Base-by-base conservation (phyloP, 192 early-diverging fungal species). In the Coemansia sp. region DNA sequence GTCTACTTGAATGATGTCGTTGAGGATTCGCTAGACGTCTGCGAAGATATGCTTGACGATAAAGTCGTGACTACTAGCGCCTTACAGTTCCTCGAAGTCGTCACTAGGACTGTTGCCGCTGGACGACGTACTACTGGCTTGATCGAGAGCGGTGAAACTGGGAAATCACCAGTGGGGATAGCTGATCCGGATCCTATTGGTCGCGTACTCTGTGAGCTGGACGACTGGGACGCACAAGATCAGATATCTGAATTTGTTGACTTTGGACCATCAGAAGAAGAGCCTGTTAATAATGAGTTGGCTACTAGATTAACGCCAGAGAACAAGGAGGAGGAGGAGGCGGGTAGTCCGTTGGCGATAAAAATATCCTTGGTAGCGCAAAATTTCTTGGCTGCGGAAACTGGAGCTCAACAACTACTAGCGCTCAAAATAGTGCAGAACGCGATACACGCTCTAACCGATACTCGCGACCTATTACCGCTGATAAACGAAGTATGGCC, bases 401-500 rank as follows among this genome's bases (percentile, higher is more conserved):
- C 66, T 11, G 47, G 64, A 4, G 30, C 78, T 1, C 78, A 81
- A 53, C 78, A 81, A 58, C 70, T 81, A 1, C 3, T 81, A n/a
- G 70, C 78, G 22, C 67, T 81, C 15, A 81, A 81, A 41, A 81
- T 71, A 6, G 60, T 76, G 13, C 67, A 73, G 50, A 75, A 81
- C 64, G 55, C 64, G 4, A n/a, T 73, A 3, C 52, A 18, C 4
- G 74, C 78, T 1, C 63, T 81, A n/a, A 10, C 20, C 1, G 9
- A 60, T 16, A 73, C 78, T 1, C 64, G 68, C 12, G 78, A 81
- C 22, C 64, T 76, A 7, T 64, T 81, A 8, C 78, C 78, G 6
- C 38, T 81, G 9, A 37, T 81, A 2, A 81, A 81, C 64, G 70
- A 81, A 40, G 56, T 76, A 29, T 81, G 78, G 78, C 78, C 78